Conservation (phyloP, 2,329 filamentous ascomycete species). For the Elsinoe batatas region DNA sequence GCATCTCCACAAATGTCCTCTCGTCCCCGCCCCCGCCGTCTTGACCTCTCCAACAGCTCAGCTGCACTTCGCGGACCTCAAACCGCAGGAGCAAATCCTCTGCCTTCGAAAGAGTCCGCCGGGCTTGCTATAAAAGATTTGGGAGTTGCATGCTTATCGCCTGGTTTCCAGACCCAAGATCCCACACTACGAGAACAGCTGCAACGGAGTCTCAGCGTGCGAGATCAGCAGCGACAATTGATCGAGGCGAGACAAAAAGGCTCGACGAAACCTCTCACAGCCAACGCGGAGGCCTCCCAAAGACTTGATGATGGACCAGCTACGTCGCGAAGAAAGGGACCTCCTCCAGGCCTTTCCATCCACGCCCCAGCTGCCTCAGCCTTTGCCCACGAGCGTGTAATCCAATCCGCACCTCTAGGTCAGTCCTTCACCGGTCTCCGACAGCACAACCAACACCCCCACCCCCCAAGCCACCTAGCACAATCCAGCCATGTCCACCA, state of each 20-base stretch:
- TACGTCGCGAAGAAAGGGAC: slow-evolving; percentile 62
- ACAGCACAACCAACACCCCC: slow-evolving; percentile 49
- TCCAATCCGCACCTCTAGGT: slow-evolving; percentile 89
- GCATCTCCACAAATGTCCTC: slow-evolving; percentile 71
- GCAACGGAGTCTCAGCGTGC: slow-evolving; percentile 83
- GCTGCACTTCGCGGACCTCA: slow-evolving; percentile 32
- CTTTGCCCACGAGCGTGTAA: slow-evolving; percentile 87
- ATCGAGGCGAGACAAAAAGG: slow-evolving; percentile 91
- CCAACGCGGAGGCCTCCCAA: slow-evolving; percentile 22
- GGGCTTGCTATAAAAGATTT: slow-evolving; percentile 81
- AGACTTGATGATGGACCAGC: slow-evolving; percentile 43
- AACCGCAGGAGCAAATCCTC: slow-evolving; percentile 41
- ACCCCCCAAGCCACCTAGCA: slow-evolving; percentile 72
- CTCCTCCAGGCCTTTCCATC: slow-evolving; percentile 83
- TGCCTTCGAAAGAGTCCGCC: slow-evolving; percentile 65
- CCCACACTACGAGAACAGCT: slow-evolving; percentile 94
- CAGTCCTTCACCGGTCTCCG: slow-evolving; percentile 92
- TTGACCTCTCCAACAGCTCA: slow-evolving; percentile 58
- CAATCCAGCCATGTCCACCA: slow-evolving; percentile 87
- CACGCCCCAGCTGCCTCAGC: slow-evolving; percentile 87
- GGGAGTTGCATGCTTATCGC: slow-evolving; percentile 85
- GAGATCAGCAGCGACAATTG: slow-evolving; percentile 87
- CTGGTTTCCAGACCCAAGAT: slow-evolving; percentile 91
- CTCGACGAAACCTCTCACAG: slow-evolving; percentile 41
- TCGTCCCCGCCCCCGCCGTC: slow-evolving; percentile 63